Evolutionary conservation across 768 basidiomycete genomes (phyloP).

Genomic region (Leccinum fibrillosum): DNA sequence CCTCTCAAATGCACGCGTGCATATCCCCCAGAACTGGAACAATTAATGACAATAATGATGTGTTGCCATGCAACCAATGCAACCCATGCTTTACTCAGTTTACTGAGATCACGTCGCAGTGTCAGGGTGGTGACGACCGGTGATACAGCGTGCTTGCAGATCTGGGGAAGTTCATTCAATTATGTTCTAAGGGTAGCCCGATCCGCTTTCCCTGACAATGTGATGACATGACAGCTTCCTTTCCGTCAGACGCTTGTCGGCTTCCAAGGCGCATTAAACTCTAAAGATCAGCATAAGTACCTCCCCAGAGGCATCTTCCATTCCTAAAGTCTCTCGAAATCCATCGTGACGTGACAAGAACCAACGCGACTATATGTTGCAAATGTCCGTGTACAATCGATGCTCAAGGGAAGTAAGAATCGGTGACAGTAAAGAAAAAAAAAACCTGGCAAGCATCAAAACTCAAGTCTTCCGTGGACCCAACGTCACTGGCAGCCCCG

Average conservation of each 20-base stretch:
- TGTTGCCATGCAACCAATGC: neutral
- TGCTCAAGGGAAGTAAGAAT: neutral
- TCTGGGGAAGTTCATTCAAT: neutral
- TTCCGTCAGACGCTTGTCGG: neutral
- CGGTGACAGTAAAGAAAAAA: neutral
- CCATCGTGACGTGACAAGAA: neutral
- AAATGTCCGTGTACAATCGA: neutral
- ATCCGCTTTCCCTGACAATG: neutral
- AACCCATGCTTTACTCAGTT: neutral
- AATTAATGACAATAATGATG: neutral
- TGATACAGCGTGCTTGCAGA: neutral
- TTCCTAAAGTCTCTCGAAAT: neutral
- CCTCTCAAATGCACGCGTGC: neutral
- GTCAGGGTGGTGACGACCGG: neutral
- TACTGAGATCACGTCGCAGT: neutral
- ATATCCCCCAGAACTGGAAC: neutral
- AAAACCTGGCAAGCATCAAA: neutral
- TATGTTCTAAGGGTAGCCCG: neutral
- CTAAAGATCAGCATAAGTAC: neutral
- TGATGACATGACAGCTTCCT: neutral
- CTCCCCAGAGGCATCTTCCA: neutral
- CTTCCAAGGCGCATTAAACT: neutral
- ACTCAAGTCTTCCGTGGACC: conserved; percentile 29
- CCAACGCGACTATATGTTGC: neutral
- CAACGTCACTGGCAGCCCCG: conserved; percentile 35